These are phyloP conservation scores for Aspergillus sergii DNA, from an alignment of 2,329 filamentous ascomycete species.

Conservation along the genomic window DNA sequence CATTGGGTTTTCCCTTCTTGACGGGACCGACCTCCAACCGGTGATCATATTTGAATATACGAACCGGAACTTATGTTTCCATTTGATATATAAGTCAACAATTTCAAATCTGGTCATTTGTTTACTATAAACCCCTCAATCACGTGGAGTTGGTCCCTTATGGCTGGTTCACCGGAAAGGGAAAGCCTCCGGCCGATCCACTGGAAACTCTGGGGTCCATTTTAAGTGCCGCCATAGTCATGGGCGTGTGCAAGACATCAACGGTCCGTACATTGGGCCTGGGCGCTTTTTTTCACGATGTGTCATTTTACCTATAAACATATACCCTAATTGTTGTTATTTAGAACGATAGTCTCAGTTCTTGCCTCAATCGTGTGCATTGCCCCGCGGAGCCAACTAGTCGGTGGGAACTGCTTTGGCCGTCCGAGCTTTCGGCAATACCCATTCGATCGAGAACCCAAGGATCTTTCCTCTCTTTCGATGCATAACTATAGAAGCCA, in stretches of 20 bases:
- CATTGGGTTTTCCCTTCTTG: background rate
- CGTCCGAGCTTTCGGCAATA: slow-evolving; percentile 12
- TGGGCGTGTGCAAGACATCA: background rate
- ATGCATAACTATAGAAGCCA: slow-evolving; percentile 30
- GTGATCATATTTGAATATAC: background rate
- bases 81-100: background rate
- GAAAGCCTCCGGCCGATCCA: slow-evolving; percentile 17
- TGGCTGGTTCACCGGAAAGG: slow-evolving; percentile 9
- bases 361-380: slow-evolving; percentile 2
- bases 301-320: background rate
- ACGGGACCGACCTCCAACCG: background rate
- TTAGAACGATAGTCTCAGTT: background rate
- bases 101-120: background rate
- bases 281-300: background rate
- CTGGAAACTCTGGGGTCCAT: slow-evolving; percentile 12
- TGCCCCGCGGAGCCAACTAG: slow-evolving; percentile 15
- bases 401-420: slow-evolving; percentile 14
- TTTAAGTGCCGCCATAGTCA: background rate
- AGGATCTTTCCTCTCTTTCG: slow-evolving; percentile 18
- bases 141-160: background rate
- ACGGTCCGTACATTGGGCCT: background rate
- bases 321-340: background rate
- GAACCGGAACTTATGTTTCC: background rate
- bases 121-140: background rate
- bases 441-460: background rate